Conservation (phyloP, 495 filamentous ascomycete species). For the Penicillium taxi region DNA sequence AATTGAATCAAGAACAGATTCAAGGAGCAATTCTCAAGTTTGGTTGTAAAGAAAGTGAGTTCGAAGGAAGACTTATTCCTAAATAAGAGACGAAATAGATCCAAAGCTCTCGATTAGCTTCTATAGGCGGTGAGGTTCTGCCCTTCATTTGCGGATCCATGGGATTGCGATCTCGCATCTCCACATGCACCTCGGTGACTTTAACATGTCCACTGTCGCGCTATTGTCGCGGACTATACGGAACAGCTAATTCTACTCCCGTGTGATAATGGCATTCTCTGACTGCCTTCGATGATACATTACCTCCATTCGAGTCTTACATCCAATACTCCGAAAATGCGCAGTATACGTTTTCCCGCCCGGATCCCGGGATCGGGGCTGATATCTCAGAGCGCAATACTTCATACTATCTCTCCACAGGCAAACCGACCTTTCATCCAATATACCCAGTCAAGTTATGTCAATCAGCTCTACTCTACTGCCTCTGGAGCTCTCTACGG, state of each 20-base stretch:
- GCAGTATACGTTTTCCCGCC: slow-evolving; percentile 35
- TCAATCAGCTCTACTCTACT: slow-evolving; percentile 20
- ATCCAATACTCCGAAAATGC: slow-evolving; percentile 27
- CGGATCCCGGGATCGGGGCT: slow-evolving; percentile 26
- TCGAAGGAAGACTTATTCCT: too few relatives aligned
- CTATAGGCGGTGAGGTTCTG: slow-evolving; percentile 27
- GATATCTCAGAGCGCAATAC: slow-evolving; percentile 13
- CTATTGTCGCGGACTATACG: slow-evolving; percentile 9
- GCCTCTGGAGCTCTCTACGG: slow-evolving; percentile 17
- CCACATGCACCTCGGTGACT: slow-evolving; percentile 9
- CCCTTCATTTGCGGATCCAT: slow-evolving; percentile 12
- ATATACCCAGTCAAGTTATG: slow-evolving; percentile 5
- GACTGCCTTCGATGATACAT: slow-evolving; percentile 14
- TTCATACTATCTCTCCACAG: slow-evolving; percentile 14
- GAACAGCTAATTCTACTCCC: slow-evolving; percentile 7
- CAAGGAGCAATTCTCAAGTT: too few relatives aligned
- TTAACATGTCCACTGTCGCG: background rate
- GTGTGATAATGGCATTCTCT: slow-evolving; percentile 32
- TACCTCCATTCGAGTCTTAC: slow-evolving; percentile 14
- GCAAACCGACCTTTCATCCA: slow-evolving; percentile 2
- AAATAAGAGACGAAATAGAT: slow-evolving; percentile 13
- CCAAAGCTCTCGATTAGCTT: slow-evolving; percentile 35
- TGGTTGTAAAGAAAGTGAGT: too few relatives aligned
- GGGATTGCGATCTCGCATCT: slow-evolving; percentile 15
- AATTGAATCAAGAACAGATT: background rate